phyloP scores from a whole-genome alignment of 1,284 basidiomycete species.

The Cerrena zonata region DNA sequence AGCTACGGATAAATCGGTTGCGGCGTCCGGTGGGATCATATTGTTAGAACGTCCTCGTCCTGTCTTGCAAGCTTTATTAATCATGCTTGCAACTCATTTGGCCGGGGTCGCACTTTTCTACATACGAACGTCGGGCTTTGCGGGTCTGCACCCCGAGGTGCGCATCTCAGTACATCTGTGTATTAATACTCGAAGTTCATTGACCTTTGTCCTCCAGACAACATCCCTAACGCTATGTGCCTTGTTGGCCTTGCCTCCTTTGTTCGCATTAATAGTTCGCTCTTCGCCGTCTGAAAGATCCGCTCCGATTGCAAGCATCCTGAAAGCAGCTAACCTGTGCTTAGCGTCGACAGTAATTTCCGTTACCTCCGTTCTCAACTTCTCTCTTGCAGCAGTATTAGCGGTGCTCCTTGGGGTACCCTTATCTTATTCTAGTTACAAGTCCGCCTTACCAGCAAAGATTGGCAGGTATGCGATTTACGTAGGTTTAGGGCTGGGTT shows the following conservation, averaged over 20 bases:
- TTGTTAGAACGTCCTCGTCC: constrained; percentile 40
- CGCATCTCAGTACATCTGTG: constrained; percentile 17
- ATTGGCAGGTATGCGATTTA: constrained; percentile 40
- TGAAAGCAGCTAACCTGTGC: constrained; percentile 72
- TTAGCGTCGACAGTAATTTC: constrained; percentile 79
- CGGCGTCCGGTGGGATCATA: background rate
- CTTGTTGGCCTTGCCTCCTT: constrained; percentile 19
- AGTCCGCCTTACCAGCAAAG: constrained; percentile 12
- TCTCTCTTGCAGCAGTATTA: constrained; percentile 73
- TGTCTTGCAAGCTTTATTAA: constrained; percentile 44
- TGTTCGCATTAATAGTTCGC: constrained; percentile 5
- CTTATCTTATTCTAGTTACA: constrained; percentile 42
- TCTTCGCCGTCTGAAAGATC: constrained; percentile 7
- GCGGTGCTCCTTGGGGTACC: constrained; percentile 59
- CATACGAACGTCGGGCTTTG: constrained; percentile 38
- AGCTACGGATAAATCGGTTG: constrained; percentile 19
- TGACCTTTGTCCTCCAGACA: background rate
- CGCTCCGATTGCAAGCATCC: constrained; percentile 43
- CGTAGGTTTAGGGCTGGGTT: constrained; percentile 47
- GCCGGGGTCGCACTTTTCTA: constrained; percentile 47
- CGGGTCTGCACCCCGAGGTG: constrained; percentile 36
- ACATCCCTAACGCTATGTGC: constrained; percentile 6
- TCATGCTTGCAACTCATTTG: constrained; percentile 52
- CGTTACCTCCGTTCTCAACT: constrained; percentile 82
- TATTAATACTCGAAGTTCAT: background rate